A percentile compares a stretch with the other conserved stretches of the same genome.
Conservation (phyloP, 495 filamentous ascomycete species). For the Aspergillus diversus region DNA sequence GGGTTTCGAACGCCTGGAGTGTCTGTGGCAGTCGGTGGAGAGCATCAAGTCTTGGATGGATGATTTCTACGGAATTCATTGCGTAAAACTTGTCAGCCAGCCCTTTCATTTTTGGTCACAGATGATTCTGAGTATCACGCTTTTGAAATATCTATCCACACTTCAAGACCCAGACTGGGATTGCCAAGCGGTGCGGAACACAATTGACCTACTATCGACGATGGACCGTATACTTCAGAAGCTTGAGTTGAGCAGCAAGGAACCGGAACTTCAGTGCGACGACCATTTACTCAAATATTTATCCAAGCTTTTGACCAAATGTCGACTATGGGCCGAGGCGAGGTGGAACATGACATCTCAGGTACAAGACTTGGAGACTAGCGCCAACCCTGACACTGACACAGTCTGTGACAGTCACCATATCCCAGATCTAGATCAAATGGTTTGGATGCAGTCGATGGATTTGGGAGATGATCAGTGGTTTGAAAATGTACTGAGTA, state of each 20-base stretch:
- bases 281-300: conserved; percentile 35
- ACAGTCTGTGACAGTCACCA: conserved; percentile 8
- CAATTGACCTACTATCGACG: conserved; percentile 31
- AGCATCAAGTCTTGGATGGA: conserved; percentile 41
- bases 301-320: conserved; percentile 31
- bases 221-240: conserved; percentile 36
- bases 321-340: conserved; percentile 29
- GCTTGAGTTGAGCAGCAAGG: conserved; percentile 30
- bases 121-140: conserved; percentile 35
- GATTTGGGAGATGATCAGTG: conserved; percentile 36
- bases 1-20: conserved; percentile 40
- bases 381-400: conserved; percentile 14
- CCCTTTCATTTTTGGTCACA: conserved; percentile 45
- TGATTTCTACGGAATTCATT: conserved; percentile 35
- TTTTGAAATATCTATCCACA: conserved; percentile 44
- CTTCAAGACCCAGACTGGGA: conserved; percentile 48
- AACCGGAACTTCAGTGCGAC: conserved; percentile 28
- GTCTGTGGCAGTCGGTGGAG: conserved; percentile 38
- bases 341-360: conserved; percentile 20
- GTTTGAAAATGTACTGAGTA: conserved; percentile 32
- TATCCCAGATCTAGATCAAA: conserved; percentile 33
- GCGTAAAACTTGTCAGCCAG: conserved; percentile 24
- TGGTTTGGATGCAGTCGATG: conserved; percentile 36
- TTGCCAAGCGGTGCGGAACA: conserved; percentile 36
- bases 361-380: neutral